Evolutionary conservation across 345 rosid species (phyloP).

Genomic region (Combretum micranthum): DNA sequence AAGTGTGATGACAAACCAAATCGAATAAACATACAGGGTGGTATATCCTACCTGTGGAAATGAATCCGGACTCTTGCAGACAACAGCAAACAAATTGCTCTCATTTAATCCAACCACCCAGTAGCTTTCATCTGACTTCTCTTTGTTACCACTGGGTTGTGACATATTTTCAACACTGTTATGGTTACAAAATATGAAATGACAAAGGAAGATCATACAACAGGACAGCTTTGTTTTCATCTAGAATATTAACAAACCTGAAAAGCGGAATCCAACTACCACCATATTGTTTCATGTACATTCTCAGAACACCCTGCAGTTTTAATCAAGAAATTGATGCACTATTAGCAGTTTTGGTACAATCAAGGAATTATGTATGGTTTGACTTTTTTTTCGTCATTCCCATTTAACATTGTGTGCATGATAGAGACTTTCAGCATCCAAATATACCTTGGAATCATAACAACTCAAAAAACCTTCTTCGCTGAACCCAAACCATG

Average conservation of each 20-base stretch:
- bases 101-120: constrained; percentile 84
- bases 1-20: not conserved
- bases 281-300: constrained; percentile 63
- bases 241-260: constrained; percentile 48
- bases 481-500: constrained; percentile 90
- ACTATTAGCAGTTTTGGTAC: not conserved
- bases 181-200: constrained; percentile 2
- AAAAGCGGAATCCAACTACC: constrained; percentile 95
- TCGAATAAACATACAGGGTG: not conserved
- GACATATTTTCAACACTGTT: constrained; percentile 3
- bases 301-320: constrained; percentile 70
- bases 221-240: constrained; percentile 1
- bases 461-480: constrained; percentile 78
- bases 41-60: constrained; percentile 62
- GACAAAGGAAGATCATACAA: constrained; percentile 1
- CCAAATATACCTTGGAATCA: constrained; percentile 67
- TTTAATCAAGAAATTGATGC: not conserved
- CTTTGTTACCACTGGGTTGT: constrained; percentile 51
- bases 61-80: constrained; percentile 58
- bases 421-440: not conserved
- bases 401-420: not conserved
- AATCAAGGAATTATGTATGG: not conserved
- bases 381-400: not conserved
- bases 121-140: constrained; percentile 64
- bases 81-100: constrained; percentile 63